Base-by-base conservation (phyloP, 2,329 filamentous ascomycete species). In the Cyphellophora attinorum region DNA sequence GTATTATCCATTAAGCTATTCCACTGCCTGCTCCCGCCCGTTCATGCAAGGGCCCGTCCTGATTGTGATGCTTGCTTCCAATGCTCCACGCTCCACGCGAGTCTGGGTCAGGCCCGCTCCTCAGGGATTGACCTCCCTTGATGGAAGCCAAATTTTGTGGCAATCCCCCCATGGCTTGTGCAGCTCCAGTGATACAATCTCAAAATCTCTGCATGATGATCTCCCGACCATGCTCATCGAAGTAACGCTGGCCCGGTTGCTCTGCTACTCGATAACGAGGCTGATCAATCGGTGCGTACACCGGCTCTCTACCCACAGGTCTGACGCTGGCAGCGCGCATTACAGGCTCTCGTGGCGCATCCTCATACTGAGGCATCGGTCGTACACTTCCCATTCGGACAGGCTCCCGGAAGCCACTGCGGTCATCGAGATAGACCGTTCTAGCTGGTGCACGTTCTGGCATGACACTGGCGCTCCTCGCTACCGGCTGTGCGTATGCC, bases 341-440 rank as follows among this genome's bases (percentile, higher is more conserved):
- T 11, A 59, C 46, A 29, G 57, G 45, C 33, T 61, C 59, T 36
- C 51, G 52, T 15, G 33, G 34, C 12, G 18, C 37, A 12, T 64
- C 60, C 29, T 64, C 60, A 40, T 68, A 68, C 36, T 61, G 57
- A 16, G 56, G 40, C 3, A 54, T 56, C 13, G 78, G 76, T 30
- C 75, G 69, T 19, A 74, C 69, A 51, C 76, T 81, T 5, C 71
- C 53, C 19, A 74, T 62, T 37, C 76, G 63, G 27, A 69, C 49
- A 42, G 75, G 74, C 37, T 77, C 73, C 21, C 68, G 61, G 3
- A 69, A 59, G 66, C 72, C 23, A 66, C 72, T 42, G 58, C 79
- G 72, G 50, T 89, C 83, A 47, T 86, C 85, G 28, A 79, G 57
- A 34, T 63, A 65, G 5, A 57, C 48, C 15, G 52, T 42, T 13